Percentiles rank a stretch among this genome's conserved stretches.
Conservation (phyloP, 148 eudicot species). For the Rhododendron vialii region DNA sequence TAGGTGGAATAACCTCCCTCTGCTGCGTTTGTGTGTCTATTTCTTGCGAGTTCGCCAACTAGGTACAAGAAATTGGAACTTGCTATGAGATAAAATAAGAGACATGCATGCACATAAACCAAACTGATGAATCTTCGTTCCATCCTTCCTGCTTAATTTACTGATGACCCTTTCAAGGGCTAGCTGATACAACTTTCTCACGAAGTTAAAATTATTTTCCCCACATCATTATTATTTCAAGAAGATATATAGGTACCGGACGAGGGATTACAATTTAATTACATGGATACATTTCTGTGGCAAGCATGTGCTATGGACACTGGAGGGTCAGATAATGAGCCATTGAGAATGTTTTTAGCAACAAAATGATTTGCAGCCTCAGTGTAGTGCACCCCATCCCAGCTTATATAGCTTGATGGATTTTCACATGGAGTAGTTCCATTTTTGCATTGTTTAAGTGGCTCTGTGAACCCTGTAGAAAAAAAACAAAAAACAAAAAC, state of each 20-base stretch:
- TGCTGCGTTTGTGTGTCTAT: too few relatives aligned
- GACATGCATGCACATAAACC: neutral
- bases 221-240: neutral
- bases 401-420: neutral
- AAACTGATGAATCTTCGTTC: neutral
- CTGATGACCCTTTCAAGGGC: neutral
- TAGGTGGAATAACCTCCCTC: too few relatives aligned
- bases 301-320: neutral
- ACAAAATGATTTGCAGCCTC: conserved; percentile 2
- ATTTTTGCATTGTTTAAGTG: neutral
- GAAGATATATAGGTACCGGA: neutral
- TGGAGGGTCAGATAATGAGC: conserved; percentile 3
- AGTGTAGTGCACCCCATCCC: conserved; percentile 2
- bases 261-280: too few relatives aligned
- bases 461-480: neutral
- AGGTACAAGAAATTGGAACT: too few relatives aligned
- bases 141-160: neutral
- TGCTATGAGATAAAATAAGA: too few relatives aligned
- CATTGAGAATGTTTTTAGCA: neutral
- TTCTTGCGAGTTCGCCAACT: too few relatives aligned
- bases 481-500: too few relatives aligned
- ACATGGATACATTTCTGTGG: neutral
- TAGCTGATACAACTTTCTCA: neutral
- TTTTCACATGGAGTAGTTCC: neutral
- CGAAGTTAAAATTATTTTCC: neutral